These are phyloP conservation scores for Hypholoma fasciculare DNA, from an alignment of 768 basidiomycete species.

Conservation along the genomic window DNA sequence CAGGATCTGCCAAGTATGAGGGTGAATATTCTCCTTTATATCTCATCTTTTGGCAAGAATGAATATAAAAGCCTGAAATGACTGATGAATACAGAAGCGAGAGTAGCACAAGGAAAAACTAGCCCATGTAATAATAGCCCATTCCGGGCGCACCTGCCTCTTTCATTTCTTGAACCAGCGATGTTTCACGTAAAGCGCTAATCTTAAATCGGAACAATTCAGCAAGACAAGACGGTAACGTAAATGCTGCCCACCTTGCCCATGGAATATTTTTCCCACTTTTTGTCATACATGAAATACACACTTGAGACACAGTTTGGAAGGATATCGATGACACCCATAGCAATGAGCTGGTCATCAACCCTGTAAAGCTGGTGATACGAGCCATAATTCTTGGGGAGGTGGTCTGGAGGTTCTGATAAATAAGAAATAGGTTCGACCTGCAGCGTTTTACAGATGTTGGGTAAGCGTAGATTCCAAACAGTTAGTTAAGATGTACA, in stretches of 20 bases:
- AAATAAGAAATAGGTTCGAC: slow-evolving; percentile 60
- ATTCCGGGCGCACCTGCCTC: slow-evolving; percentile 64
- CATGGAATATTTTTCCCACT: slow-evolving; percentile 67
- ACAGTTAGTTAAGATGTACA: not conserved
- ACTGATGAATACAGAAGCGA: not conserved
- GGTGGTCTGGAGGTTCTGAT: slow-evolving; percentile 44
- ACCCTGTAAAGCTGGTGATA: slow-evolving; percentile 89
- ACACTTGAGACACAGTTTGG: slow-evolving; percentile 79
- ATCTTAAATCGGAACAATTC: slow-evolving; percentile 43
- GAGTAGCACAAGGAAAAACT: slow-evolving; percentile 13
- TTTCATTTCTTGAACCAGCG: slow-evolving; percentile 74
- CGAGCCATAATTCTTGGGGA: slow-evolving; percentile 85
- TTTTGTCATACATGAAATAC: slow-evolving; percentile 87
- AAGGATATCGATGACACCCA: slow-evolving; percentile 89
- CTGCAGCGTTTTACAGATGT: slow-evolving; percentile 32
- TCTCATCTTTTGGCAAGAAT: slow-evolving; percentile 91
- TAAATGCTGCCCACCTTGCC: slow-evolving; percentile 60
- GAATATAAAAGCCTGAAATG: slow-evolving; percentile 82
- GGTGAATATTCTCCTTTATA: slow-evolving; percentile 95
- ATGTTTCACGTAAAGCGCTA: slow-evolving; percentile 80
- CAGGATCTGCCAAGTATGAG: slow-evolving; percentile 87
- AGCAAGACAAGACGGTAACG: not conserved
- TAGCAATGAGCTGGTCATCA: slow-evolving; percentile 79
- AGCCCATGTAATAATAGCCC: slow-evolving; percentile 86
- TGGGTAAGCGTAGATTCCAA: not conserved